These are phyloP conservation scores for Ceriops tagal DNA, from an alignment of 345 rosid species.

Conservation along the genomic window DNA sequence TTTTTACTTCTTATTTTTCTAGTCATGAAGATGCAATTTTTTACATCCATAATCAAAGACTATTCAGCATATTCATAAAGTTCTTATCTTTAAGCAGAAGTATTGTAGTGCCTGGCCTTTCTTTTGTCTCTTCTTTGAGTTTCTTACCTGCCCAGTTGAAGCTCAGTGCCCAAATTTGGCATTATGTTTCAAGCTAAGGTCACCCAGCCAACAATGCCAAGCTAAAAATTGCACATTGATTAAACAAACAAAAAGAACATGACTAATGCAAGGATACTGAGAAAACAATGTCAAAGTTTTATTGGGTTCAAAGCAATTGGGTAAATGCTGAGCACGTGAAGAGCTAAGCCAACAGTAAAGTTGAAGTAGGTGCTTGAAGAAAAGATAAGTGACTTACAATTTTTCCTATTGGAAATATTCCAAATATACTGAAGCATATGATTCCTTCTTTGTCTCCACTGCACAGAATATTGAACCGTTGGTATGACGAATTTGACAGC, in stretches of 20 bases:
- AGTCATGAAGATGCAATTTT: not conserved
- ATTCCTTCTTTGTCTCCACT: constrained; percentile 84
- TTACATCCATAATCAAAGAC: not conserved
- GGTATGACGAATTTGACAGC: constrained; percentile 71
- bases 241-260: too few relatives aligned
- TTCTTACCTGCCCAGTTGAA: not conserved
- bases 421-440: constrained; percentile 83
- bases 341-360: not conserved
- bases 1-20: not conserved
- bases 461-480: constrained; percentile 80
- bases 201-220: not conserved
- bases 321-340: not conserved
- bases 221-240: not conserved
- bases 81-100: not conserved
- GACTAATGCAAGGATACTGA: not conserved
- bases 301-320: not conserved
- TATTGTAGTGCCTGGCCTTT: not conserved
- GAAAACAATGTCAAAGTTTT: not conserved
- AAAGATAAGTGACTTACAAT: constrained; percentile 50
- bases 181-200: not conserved
- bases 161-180: not conserved
- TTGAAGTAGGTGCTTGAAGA: not conserved
- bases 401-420: constrained; percentile 87
- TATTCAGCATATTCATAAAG: not conserved
- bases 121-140: not conserved